Conservation (phyloP, 371 early-diverging fungal genomes). For the Mucor lusitanicus region DNA sequence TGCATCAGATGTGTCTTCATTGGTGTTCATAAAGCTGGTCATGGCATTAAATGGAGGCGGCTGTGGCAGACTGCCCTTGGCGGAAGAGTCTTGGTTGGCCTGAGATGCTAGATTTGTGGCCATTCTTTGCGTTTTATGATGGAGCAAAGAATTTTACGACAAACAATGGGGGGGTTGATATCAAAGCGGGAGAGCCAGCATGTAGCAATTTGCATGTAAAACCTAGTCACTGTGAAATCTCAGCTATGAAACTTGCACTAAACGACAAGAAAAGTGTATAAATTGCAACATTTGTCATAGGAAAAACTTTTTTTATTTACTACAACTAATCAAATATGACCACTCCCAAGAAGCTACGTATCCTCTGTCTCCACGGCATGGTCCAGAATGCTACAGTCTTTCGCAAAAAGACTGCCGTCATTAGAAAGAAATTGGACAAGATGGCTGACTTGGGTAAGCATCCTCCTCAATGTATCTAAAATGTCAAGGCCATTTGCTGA, state of each 20-base stretch:
- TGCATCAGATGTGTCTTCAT: not conserved
- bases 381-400: conserved; percentile 73
- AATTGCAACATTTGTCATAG: not conserved
- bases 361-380: conserved; percentile 80
- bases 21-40: not conserved
- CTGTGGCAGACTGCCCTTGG: not conserved
- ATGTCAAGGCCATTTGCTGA: not conserved
- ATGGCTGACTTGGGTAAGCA: conserved; percentile 60
- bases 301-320: not conserved
- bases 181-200: not conserved
- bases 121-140: not conserved
- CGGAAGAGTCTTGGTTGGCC: not conserved
- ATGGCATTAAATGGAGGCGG: not conserved
- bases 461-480: not conserved
- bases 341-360: conserved; percentile 40
- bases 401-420: conserved; percentile 66
- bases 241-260: conserved; percentile 1
- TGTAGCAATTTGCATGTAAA: not conserved
- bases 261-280: not conserved
- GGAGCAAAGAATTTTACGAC: conserved; percentile 1
- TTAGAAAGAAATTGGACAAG: conserved; percentile 65
- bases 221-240: conserved; percentile 1
- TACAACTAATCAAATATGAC: conserved; percentile 17
- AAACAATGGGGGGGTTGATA: not conserved
- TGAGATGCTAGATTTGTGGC: not conserved